Conservation (phyloP, 2,329 filamentous ascomycete genomes). For the Hypoxylon sp. region DNA sequence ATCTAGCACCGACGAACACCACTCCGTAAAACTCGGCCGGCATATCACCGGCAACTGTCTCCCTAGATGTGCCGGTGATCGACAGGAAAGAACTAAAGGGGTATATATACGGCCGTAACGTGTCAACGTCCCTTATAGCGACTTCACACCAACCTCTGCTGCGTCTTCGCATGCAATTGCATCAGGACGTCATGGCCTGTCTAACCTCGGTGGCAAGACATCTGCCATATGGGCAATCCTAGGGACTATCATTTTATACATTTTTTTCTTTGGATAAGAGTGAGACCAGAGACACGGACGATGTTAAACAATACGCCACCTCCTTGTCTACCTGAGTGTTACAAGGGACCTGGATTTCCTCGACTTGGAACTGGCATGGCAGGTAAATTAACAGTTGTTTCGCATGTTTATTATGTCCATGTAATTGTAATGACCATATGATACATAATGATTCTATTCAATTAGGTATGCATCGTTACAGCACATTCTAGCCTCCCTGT, state of each 20-base stretch:
- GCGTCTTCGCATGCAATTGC: neutral
- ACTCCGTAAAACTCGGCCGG: neutral
- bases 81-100: too few species aligned
- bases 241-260: neutral
- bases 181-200: neutral
- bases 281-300: neutral
- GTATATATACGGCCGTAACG: too few species aligned
- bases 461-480: neutral
- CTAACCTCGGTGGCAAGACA: neutral
- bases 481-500: neutral
- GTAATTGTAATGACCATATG: neutral
- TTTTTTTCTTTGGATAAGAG: neutral
- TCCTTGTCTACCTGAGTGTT: neutral
- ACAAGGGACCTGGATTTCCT: neutral
- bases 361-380: neutral
- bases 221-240: neutral
- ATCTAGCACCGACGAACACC: conserved; percentile 1
- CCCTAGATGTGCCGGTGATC: too few species aligned
- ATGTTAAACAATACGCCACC: neutral
- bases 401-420: neutral
- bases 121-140: neutral
- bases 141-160: neutral
- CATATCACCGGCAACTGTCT: too few species aligned
- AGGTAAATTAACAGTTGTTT: neutral
- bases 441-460: neutral